Conservation (phyloP, 768 basidiomycete species). For the Boletellus ananas region DNA sequence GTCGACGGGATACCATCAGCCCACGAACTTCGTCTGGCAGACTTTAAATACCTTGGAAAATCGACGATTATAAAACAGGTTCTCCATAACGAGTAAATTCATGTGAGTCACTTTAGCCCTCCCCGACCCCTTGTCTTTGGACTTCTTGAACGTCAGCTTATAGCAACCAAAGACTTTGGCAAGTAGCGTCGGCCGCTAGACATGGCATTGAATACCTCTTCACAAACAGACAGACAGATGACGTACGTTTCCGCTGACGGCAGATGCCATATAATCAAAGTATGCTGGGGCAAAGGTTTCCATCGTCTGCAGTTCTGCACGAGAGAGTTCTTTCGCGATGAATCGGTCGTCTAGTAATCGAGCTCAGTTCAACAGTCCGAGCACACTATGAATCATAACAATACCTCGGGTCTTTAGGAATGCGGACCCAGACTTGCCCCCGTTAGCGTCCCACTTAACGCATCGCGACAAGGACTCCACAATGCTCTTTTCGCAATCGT, state of each 20-base stretch:
- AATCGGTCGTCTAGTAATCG: slow-evolving; percentile 82
- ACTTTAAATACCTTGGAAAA: slow-evolving; percentile 67
- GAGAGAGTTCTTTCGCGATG: slow-evolving; percentile 94
- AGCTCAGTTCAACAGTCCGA: background rate
- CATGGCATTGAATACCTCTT: slow-evolving; percentile 4
- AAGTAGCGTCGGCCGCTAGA: slow-evolving; percentile 84
- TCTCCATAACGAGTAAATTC: slow-evolving; percentile 98
- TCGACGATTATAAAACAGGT: slow-evolving; percentile 87
- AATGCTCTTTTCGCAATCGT: slow-evolving; percentile 92
- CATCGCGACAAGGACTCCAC: slow-evolving; percentile 92
- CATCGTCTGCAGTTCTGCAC: slow-evolving; percentile 89
- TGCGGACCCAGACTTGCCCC: slow-evolving; percentile 95
- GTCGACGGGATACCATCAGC: background rate
- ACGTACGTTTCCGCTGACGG: slow-evolving; percentile 77
- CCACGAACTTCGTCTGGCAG: background rate
- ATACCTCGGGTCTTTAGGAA: slow-evolving; percentile 93
- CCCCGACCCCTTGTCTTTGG: slow-evolving; percentile 56
- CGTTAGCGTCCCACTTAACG: slow-evolving; percentile 92
- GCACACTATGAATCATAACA: slow-evolving; percentile 10
- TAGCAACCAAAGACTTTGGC: slow-evolving; percentile 98
- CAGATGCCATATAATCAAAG: slow-evolving; percentile 97
- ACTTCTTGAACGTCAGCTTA: slow-evolving; percentile 86
- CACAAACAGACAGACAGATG: background rate
- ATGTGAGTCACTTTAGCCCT: slow-evolving; percentile 83
- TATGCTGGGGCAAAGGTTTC: slow-evolving; percentile 96